Base-by-base conservation (phyloP, 1,139 yeast genomes). In the Yamadazyma pseudoaaseri region DNA sequence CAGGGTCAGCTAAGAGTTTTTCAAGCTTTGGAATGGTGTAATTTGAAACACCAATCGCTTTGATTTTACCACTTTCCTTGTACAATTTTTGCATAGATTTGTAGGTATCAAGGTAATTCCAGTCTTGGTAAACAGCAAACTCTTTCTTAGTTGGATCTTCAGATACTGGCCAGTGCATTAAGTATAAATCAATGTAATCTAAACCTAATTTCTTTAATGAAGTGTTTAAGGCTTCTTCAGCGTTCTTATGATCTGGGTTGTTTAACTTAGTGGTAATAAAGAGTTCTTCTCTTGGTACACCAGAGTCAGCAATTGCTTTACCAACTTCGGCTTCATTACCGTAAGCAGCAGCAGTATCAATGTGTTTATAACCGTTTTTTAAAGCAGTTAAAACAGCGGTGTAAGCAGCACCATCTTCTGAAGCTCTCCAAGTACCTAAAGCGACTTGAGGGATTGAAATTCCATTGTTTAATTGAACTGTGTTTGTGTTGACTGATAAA, bases 81-180 rank as follows among this genome's bases (percentile, higher is more conserved):
- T 74, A 65, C 38, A 83, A 59, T 20, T 74, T 66, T 62, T 86
- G 92, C 64, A 86, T 66, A 37, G 64, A 62, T 55, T 75, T 76
- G 78, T 86, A 87, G 33, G 95, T 79, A 52, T 84, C 78, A 41
- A 79, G 58, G 47, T 70, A 75, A 49, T 70, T 64, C 76, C 83
- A 79, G 34, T 67, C 72, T 1, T 37, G 26, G 60, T 59, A 48
- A 27, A 22, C 11, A 15, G 26, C 29, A 22, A 35, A 35, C 10
- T 34, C 37, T 8, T 21, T 27, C 15, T 40, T 36, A 8, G 30
- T 35, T 6, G 55, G 46, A 36, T 72, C 66, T 38, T 75, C 54
- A 3, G 86, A 70, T 34, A 74, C 71, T 7, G 97, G 97, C 96
- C 95, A 87, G 62, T 90, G 97, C 51, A 86, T 75, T 56, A 90